Evolutionary conservation across 225 moss, liverwort and hornwort genomes (phyloP).

Genomic region (Asterella californica): DNA sequence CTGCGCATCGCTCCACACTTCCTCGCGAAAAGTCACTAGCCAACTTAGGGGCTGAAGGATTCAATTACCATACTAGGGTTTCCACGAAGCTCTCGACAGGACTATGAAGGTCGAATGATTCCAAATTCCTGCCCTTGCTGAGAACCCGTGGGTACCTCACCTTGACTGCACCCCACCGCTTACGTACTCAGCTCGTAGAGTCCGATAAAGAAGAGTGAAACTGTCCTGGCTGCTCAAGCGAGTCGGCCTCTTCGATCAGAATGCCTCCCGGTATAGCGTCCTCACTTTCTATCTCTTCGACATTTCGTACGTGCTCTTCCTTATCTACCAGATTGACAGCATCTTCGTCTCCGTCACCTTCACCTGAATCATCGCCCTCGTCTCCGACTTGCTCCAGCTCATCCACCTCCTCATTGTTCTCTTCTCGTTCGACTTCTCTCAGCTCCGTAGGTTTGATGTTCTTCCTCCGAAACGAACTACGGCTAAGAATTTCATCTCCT

Average conservation of each 20-base stretch:
- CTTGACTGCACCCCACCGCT: background rate
- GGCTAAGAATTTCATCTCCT: slow-evolving; percentile 24
- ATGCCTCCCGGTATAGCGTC: background rate
- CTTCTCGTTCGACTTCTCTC: slow-evolving; percentile 28
- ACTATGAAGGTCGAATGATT: background rate
- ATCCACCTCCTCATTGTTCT: slow-evolving; percentile 10
- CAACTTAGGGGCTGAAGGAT: background rate
- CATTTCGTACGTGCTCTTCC: slow-evolving; percentile 9
- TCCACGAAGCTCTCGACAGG: background rate
- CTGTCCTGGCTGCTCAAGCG: background rate
- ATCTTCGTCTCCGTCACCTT: slow-evolving; percentile 26
- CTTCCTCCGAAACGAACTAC: background rate
- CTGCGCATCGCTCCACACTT: background rate
- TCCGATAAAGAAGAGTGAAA: background rate
- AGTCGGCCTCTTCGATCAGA: background rate
- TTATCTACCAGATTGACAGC: slow-evolving; percentile 1
- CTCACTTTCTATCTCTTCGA: slow-evolving; percentile 6
- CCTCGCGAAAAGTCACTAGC: background rate
- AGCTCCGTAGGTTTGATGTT: slow-evolving; percentile 16
- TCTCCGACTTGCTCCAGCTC: slow-evolving; percentile 22
- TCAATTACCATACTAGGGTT: background rate
- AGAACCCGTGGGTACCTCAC: background rate
- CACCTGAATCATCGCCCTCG: slow-evolving; percentile 27
- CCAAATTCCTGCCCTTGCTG: background rate
- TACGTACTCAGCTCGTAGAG: background rate